These are phyloP conservation scores for Epichloe sibirici DNA, from an alignment of 2,329 filamentous ascomycete species.

Conservation along the genomic window DNA sequence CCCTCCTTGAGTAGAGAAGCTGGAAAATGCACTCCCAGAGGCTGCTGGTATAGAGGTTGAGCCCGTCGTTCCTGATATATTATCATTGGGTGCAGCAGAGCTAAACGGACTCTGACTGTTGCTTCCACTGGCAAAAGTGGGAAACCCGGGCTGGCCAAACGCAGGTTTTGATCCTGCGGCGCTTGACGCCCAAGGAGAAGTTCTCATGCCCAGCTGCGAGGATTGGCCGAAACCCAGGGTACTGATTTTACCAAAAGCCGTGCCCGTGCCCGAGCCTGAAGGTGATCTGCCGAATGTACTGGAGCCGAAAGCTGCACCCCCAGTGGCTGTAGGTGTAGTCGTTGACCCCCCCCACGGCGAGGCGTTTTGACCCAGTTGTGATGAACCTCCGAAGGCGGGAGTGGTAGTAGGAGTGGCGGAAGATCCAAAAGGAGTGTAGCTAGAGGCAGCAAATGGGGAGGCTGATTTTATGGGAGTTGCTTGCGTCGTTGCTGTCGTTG, in stretches of 20 bases:
- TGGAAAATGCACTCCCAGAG: slow-evolving; percentile 39
- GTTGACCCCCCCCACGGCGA: slow-evolving; percentile 38
- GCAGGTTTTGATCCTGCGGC: slow-evolving; percentile 23
- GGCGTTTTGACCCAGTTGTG: slow-evolving; percentile 35
- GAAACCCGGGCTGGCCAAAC: slow-evolving; percentile 44
- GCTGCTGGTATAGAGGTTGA: slow-evolving; percentile 19
- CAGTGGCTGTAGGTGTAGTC: slow-evolving; percentile 17
- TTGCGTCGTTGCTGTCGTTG: slow-evolving; percentile 17
- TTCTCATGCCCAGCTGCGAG: slow-evolving; percentile 32
- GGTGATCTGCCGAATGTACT: slow-evolving; percentile 29
- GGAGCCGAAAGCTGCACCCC: slow-evolving; percentile 31
- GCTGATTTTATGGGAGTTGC: slow-evolving; percentile 18
- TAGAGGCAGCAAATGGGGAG: slow-evolving; percentile 18
- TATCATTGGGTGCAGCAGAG: slow-evolving; percentile 11
- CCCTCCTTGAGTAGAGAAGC: slow-evolving; percentile 41
- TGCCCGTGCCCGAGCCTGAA: slow-evolving; percentile 25
- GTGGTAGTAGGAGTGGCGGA: slow-evolving; percentile 19
- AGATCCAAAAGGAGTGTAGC: slow-evolving; percentile 29
- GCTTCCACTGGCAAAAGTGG: slow-evolving; percentile 26
- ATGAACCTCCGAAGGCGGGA: slow-evolving; percentile 35
- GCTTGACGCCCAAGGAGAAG: slow-evolving; percentile 40
- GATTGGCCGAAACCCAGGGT: slow-evolving; percentile 42
- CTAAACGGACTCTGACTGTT: slow-evolving; percentile 26
- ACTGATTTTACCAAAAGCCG: slow-evolving; percentile 38
- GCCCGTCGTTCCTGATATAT: slow-evolving; percentile 2